Base-by-base conservation (phyloP, 139 green algal species). In the Marvania coccoides region DNA sequence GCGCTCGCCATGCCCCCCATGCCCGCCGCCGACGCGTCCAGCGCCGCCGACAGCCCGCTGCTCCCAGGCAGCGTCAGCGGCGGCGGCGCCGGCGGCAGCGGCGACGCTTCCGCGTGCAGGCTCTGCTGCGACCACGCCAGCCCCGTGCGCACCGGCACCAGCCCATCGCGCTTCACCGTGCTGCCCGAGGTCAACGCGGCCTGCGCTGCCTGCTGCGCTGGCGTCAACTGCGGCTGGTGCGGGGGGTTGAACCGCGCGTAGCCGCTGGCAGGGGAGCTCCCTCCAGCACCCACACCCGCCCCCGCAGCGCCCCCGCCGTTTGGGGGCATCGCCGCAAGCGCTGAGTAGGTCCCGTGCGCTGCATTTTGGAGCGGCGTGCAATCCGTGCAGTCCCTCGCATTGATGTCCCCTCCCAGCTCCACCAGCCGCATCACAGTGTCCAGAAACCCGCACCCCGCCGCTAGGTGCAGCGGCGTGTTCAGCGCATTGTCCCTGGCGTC, bases 381-480 rank as follows among this genome's bases (percentile, higher is more conserved):
- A 15, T 79, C 51, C 0, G 68, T 84, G 58, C 81, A 62, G 53
- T 87, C 81, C 4, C 62, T 46, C 9, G 69, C 61, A 46, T 86
- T 75, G 7, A 80, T 33, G 39, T 82, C 69, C 1, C 70, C 81
- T 0, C 81, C 81, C 14, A 86, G 70, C 47, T 74, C 62, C 37
- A 78, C 66, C 35, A 87, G 64, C 47, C 42, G 55, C 2, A 69
- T 38, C 15, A 86, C 76, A 3, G 79, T 78, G 24, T 86, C 81
- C 28, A 86, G 40, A 29, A 84, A 87, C 8, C 81, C 81, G 33
- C 79, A 87, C n/a, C 81, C 81, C 70, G 68, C 47, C 4, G 81
- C 81, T n/a, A 87, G 71, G 61, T 87, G 81, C 28, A 87, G 62
- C 9, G 81, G 75, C 3, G 81, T 85, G 69, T 87, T 87, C 47